Evolutionary conservation across 2,329 filamentous ascomycete species (phyloP).

Genomic region (Trichoderma pleuroti): DNA sequence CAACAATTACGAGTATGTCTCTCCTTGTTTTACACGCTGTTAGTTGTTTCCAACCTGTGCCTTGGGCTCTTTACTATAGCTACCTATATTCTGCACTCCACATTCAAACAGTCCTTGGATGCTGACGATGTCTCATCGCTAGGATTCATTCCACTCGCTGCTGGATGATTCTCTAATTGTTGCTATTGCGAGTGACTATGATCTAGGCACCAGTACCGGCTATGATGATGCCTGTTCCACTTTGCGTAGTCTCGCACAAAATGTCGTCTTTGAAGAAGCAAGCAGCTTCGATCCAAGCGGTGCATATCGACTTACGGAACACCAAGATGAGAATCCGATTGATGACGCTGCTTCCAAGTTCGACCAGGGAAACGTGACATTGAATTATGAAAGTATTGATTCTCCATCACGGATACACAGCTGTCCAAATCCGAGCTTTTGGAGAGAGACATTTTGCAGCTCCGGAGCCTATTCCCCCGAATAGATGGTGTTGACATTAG

Average conservation of each 20-base stretch:
- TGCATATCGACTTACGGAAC: conserved; percentile 46
- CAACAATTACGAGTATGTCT: neutral
- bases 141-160: conserved; percentile 70
- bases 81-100: neutral
- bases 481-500: conserved; percentile 63
- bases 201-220: conserved; percentile 53
- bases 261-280: conserved; percentile 64
- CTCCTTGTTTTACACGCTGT: too few species aligned
- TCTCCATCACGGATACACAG: conserved; percentile 27
- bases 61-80: neutral
- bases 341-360: conserved; percentile 23
- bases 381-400: conserved; percentile 31
- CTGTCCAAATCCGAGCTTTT: conserved; percentile 43
- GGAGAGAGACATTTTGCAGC: conserved; percentile 59
- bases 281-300: conserved; percentile 77
- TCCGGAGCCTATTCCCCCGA: conserved; percentile 69
- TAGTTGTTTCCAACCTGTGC: neutral
- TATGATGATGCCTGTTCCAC: conserved; percentile 53
- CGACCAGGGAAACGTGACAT: conserved; percentile 28
- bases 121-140: neutral
- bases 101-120: neutral
- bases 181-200: conserved; percentile 71
- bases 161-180: conserved; percentile 75
- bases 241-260: conserved; percentile 62
- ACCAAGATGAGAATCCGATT: conserved; percentile 21